These are phyloP conservation scores for Trichoderma aggressivum DNA, from an alignment of 2,329 filamentous ascomycete species.

Conservation along the genomic window DNA sequence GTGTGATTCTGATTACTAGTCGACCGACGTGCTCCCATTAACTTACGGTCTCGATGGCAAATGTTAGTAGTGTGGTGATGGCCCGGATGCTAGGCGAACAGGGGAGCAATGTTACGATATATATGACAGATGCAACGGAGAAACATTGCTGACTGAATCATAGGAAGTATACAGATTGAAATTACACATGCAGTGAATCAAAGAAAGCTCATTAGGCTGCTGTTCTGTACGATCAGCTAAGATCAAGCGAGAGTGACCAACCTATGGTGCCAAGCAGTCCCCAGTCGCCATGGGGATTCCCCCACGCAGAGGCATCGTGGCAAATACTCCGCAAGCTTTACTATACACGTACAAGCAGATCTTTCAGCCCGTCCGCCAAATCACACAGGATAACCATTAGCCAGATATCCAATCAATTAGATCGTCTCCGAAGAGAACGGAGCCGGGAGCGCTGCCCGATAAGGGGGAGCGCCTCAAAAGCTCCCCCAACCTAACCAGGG, in stretches of 20 bases:
- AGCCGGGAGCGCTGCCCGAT: background rate
- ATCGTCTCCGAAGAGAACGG: background rate
- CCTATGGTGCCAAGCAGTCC: background rate
- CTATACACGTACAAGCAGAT: background rate
- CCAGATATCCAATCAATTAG: background rate
- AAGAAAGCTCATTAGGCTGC: background rate
- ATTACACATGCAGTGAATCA: background rate
- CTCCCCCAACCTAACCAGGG: background rate
- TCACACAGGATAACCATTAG: background rate
- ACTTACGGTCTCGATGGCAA: background rate
- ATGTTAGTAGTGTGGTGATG: background rate
- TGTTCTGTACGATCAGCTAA: too few relatives aligned
- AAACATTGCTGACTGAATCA: background rate
- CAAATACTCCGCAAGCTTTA: background rate
- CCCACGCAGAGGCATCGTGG: background rate
- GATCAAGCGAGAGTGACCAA: background rate
- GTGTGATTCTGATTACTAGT: too few relatives aligned
- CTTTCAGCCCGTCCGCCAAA: background rate
- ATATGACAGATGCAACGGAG: background rate
- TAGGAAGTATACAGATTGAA: background rate
- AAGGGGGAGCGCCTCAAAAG: background rate
- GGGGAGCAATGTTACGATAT: background rate
- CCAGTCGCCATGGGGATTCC: background rate
- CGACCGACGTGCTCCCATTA: background rate
- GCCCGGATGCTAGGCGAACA: background rate